Evolutionary conservation across 371 early-diverging fungal genomes (phyloP).

Genomic region (Syncephalastrum contaminatum): DNA sequence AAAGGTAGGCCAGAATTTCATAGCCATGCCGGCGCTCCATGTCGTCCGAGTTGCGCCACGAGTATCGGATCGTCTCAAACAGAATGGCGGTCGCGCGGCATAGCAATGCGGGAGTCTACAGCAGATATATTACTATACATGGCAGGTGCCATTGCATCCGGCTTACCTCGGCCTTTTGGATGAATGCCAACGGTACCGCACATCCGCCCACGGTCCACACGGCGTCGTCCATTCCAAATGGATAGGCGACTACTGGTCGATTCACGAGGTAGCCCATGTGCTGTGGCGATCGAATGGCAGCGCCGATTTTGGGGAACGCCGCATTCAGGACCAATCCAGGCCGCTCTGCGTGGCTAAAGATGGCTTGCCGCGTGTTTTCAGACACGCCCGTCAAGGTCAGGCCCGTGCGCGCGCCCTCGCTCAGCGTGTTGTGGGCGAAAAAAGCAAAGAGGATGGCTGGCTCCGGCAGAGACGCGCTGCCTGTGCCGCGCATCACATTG

Average conservation of each 20-base stretch:
- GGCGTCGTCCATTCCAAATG: constrained; percentile 64
- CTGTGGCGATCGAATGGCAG: constrained; percentile 43
- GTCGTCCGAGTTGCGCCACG: constrained; percentile 73
- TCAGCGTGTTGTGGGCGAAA: constrained; percentile 56
- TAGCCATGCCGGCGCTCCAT: constrained; percentile 75
- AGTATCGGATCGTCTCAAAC: constrained; percentile 63
- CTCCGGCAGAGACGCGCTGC: constrained; percentile 52
- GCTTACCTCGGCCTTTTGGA: constrained; percentile 63
- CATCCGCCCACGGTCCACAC: constrained; percentile 78
- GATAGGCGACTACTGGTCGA: constrained; percentile 54
- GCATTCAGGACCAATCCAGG: constrained; percentile 55
- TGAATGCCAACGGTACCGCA: constrained; percentile 59
- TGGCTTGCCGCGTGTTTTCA: constrained; percentile 20
- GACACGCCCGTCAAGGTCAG: constrained; percentile 39
- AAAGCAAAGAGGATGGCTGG: constrained; percentile 67
- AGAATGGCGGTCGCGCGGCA: constrained; percentile 60
- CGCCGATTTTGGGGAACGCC: constrained; percentile 59
- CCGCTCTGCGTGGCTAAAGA: constrained; percentile 17
- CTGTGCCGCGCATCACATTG: constrained; percentile 54
- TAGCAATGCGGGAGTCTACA: constrained; percentile 56
- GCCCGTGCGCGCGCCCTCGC: constrained; percentile 45
- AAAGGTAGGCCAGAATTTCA: constrained; percentile 65
- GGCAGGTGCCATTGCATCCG: background rate
- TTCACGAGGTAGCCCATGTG: constrained; percentile 55
- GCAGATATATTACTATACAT: background rate